Conservation (phyloP, 2,329 filamentous ascomycete genomes). For the Huntiella abstrusa region DNA sequence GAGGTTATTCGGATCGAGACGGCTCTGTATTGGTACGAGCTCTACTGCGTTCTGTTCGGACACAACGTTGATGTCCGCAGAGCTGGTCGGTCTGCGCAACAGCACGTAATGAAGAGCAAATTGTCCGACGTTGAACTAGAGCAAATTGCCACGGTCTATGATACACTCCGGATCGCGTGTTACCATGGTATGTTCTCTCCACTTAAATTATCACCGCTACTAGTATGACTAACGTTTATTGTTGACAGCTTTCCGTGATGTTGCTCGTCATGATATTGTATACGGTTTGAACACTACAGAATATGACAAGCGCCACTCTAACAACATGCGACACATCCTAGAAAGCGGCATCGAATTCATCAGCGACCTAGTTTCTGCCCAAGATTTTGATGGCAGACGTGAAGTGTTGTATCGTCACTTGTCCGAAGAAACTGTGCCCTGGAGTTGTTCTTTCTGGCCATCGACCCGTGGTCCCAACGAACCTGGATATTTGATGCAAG, state of each 20-base stretch:
- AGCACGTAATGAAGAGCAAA: slow-evolving; percentile 3
- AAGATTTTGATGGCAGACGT: background rate
- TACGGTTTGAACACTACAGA: slow-evolving; percentile 8
- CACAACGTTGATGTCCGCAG: slow-evolving; percentile 1
- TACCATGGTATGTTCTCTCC: slow-evolving; percentile 3
- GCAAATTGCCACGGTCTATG: slow-evolving; percentile 10
- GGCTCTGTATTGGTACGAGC: slow-evolving; percentile 8
- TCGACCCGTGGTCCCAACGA: background rate
- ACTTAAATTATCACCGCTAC: background rate
- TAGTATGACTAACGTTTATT: background rate
- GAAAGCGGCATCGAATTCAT: slow-evolving; percentile 9
- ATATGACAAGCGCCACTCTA: slow-evolving; percentile 8
- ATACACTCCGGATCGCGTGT: slow-evolving; percentile 1
- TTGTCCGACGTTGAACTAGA: slow-evolving; percentile 8
- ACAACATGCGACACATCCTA: slow-evolving; percentile 7
- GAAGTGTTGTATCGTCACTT: slow-evolving; percentile 5
- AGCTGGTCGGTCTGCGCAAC: background rate
- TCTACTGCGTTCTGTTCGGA: slow-evolving; percentile 9
- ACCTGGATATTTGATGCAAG: background rate
- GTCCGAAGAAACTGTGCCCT: slow-evolving; percentile 2
- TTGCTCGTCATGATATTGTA: slow-evolving; percentile 10
- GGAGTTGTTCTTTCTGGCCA: slow-evolving; percentile 7
- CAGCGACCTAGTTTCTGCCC: slow-evolving; percentile 2
- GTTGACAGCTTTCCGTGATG: slow-evolving; percentile 9
- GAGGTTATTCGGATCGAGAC: slow-evolving; percentile 6